Conservation (phyloP, 2,329 filamentous ascomycete genomes). For the Cytospora mali region DNA sequence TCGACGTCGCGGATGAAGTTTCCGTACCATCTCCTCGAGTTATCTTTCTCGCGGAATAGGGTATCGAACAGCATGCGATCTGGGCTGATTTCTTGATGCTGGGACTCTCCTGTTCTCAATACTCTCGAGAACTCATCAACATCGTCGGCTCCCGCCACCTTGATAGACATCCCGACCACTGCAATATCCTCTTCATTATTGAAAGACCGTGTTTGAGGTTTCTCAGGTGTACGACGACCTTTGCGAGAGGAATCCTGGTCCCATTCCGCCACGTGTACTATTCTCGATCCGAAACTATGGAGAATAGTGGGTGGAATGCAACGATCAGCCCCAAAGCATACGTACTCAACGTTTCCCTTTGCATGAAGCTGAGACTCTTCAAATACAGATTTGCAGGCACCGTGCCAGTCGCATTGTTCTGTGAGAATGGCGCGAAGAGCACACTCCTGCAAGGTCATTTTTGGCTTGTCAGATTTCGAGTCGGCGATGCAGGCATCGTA, state of each 20-base stretch:
- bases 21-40: slow-evolving; percentile 26
- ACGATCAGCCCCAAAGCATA: too few species aligned
- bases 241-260: too few species aligned
- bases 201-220: too few species aligned
- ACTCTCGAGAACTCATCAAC: slow-evolving; percentile 28
- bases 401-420: slow-evolving; percentile 1
- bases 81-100: not conserved
- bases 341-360: too few species aligned
- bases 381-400: not conserved
- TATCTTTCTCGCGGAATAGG: slow-evolving; percentile 10
- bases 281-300: too few species aligned
- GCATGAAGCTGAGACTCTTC: not conserved
- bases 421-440: not conserved
- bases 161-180: slow-evolving; percentile 42
- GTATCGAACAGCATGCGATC: slow-evolving; percentile 18
- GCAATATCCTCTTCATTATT: slow-evolving; percentile 36
- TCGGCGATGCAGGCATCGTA: not conserved
- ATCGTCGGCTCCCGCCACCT: slow-evolving; percentile 37
- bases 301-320: too few species aligned
- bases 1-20: slow-evolving; percentile 34
- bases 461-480: not conserved
- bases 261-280: too few species aligned
- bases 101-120: slow-evolving; percentile 16
- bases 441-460: not conserved
- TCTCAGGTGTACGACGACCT: too few species aligned